phyloP scores from a whole-genome alignment of 345 rosid species.

The Moringa oleifera region DNA sequence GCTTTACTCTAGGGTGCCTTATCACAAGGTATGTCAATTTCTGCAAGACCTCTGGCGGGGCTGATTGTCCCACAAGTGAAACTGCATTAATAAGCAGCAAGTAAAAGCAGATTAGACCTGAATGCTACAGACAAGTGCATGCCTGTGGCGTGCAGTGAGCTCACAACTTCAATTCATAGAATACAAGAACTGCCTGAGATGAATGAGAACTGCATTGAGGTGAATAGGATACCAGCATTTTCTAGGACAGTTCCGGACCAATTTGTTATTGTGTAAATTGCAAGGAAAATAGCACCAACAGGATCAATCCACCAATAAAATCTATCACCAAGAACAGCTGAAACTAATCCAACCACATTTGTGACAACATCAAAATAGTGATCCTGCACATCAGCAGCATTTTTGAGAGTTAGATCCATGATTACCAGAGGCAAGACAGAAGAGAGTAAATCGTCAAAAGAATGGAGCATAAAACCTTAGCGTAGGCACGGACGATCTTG shows the following conservation, averaged over 20 bases:
- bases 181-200: not conserved
- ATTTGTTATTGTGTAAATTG: constrained; percentile 74
- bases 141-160: too few species aligned
- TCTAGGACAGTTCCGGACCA: constrained; percentile 93
- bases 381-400: constrained; percentile 44
- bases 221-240: constrained; percentile 55
- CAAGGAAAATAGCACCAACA: constrained; percentile 72
- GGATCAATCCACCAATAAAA: constrained; percentile 95
- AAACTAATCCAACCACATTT: constrained; percentile 71
- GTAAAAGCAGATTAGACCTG: not conserved
- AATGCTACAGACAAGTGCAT: too few species aligned
- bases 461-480: constrained; percentile 43
- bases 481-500: constrained; percentile 86
- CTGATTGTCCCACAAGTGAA: constrained; percentile 85
- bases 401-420: not conserved
- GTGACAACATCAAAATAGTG: constrained; percentile 89
- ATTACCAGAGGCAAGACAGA: not conserved
- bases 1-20: constrained; percentile 69
- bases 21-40: constrained; percentile 69
- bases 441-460: not conserved
- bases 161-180: not conserved
- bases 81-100: constrained; percentile 32
- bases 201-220: not conserved
- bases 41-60: constrained; percentile 78
- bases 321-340: constrained; percentile 78